Base-by-base conservation (phyloP, 192 early-diverging fungal genomes). In the Umbelopsis isabellina region DNA sequence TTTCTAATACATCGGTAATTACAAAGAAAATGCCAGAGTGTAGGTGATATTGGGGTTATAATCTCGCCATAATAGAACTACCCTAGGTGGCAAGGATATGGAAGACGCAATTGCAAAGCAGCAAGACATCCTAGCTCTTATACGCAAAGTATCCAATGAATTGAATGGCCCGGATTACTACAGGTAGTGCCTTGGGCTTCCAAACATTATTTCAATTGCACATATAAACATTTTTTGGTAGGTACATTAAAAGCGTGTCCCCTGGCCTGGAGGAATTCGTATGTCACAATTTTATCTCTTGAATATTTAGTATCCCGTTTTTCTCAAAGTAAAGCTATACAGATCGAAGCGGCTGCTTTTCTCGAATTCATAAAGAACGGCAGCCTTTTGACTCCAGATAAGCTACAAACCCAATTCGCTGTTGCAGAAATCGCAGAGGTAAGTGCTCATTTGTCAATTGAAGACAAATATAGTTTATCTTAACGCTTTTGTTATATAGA, bases 301-400 rank as follows among this genome's bases (percentile, higher is more conserved):
- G 15, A 2, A 21, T 1, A 69, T 33, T 69, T 18, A 27, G 15
- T 37, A 50, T 25, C 46, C 30, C 1, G 1, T 30, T 22, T 12
- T 16, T 41, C 37, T 47, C 35, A 37, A 41, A 41, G 10, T 10
- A 6, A 9, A 41, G 1, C 6, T 4, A 41, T 35, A 6, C 13
- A 69, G 67, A 77, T 84, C 52, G 83, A 84, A 44, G 81, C 81
- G 11, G 68, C 58, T 3, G 75, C 82, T n/a, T 84, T 84, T 70
- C 48, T 78, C 9, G 41, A 67, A n/a, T 84, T 70, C 23, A 41
- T 84, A 11, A 66, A 83, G 33, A 23, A 74, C 12, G 47, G 66
- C 35, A 21, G 15, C 21, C 48, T 83, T 12, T 41, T 81, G 41
- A 49, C 69, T 18, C 66, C 71, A 27, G 37, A 72, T 16, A 55